Conservation (phyloP, 2,329 filamentous ascomycete genomes). For the Fusarium mundagurra region DNA sequence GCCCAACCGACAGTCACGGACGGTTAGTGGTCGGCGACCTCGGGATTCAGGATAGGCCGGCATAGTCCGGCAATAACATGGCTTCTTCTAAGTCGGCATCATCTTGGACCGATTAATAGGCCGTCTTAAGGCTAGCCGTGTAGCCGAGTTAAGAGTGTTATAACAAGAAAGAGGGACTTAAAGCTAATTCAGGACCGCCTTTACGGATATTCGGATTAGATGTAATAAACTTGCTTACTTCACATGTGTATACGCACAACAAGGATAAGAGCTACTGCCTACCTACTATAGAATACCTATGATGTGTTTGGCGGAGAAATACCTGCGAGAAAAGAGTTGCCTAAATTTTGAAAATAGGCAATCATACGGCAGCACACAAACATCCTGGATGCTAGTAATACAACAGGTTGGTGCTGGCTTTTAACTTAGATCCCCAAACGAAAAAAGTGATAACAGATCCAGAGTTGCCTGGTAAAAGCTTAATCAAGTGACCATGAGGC, state of each 20-base stretch:
- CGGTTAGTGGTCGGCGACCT: conserved; percentile 20
- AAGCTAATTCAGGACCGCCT: neutral
- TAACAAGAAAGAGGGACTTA: neutral
- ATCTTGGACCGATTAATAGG: conserved; percentile 26
- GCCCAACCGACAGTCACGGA: conserved; percentile 19
- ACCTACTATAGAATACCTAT: neutral
- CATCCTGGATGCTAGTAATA: neutral
- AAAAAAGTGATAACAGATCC: conserved; percentile 8
- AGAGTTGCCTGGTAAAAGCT: neutral
- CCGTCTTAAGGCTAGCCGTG: conserved; percentile 5
- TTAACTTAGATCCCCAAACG: neutral
- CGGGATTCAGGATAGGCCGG: conserved; percentile 23
- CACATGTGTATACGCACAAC: neutral
- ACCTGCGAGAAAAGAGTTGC: conserved; percentile 1
- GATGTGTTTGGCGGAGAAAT: conserved; percentile 18
- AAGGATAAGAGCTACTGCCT: neutral
- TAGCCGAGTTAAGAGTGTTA: conserved; percentile 16
- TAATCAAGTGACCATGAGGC: neutral
- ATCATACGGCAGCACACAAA: neutral
- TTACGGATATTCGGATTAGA: conserved; percentile 10
- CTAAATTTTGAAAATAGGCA: conserved; percentile 16
- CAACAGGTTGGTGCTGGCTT: neutral
- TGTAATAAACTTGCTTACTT: neutral
- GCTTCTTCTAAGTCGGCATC: conserved; percentile 21
- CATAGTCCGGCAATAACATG: conserved; percentile 22